Evolutionary conservation across 768 basidiomycete species (phyloP), one percentile per base, ranked within the genome.

Genomic region (Candolleomyces aberdarensis): DNA sequence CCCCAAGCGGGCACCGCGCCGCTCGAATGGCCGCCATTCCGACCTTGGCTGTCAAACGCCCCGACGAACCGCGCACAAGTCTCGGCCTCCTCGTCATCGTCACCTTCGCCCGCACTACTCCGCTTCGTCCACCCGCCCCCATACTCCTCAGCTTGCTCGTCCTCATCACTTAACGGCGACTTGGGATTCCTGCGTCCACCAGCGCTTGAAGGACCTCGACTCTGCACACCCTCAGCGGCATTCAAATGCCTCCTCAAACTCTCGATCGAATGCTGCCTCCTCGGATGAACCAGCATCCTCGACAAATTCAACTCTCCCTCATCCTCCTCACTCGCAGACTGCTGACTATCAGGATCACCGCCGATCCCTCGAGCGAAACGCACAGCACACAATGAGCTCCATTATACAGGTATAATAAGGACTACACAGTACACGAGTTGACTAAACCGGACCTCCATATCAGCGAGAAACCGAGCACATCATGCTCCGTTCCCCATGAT

Each of bases 211-310:
- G 22, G n/a, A 31, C n/a, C 19, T 47, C 47, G 20, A n/a, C 39
- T 29, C 9, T 5, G 20, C 22, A 46, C 39, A 20, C 10, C 31
- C 5, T 19, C 57, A 19, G n/a, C 44, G 11, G 2, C 22, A 11
- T 62, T 64, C 19, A 91, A 75, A 65, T 90, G 89, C 62, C 78
- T 85, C 59, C 88, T 78, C 59, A 92, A 74, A 69, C 88, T 90
- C 65, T 78, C 82, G 63, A 91, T 91, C 17, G 89, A 90, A 61
- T 85, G 81, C 67, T 92, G 89, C 29, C 89, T 78, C 69, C 85
- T 88, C 19, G 90, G 80, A 8, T 84, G 87, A 29, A 88, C 83
- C 40, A 92, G 83, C 58, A 91, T 79, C 29, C 81, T 80, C 15
- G 87, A 85, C 44, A 91, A 77, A 66, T 85, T 81, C 50, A 90